Base-by-base conservation (phyloP, 2,329 filamentous ascomycete genomes). In the Dactylellina sp. region DNA sequence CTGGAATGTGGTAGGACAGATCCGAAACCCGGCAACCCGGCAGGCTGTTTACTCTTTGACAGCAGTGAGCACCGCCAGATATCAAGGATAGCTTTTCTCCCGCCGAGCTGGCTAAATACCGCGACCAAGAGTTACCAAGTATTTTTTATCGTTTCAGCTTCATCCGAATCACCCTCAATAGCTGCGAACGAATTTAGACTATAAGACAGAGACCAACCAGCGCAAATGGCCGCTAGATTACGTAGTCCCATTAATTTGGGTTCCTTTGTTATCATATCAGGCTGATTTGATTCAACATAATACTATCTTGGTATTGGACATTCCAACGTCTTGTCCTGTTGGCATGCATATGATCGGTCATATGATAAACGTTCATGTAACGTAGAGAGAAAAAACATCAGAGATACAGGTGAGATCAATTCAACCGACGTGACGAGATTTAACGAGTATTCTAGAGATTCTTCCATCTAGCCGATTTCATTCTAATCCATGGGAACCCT, bases 51-150 rank as follows among this genome's bases (percentile, higher is more conserved):
- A 9, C 37, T 44, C 18, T 28, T 18, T 7, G n/a, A 3, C n/a
- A 18, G 24, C 32, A n/a, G n/a, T n/a, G n/a, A 11, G n/a, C 24
- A 24, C 32, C 32, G 44, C 20, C 53, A 2, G 50, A 61, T 44
- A 65, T 55, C 47, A 24, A 35, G 42, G 53, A 53, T 37, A 37
- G 42, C 47, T 46, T 60, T 61, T 64, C 56, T 49, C n/a, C 50
- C 40, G 25, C 5, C 6, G 9, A 56, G 47, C 24, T 56, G 68
- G 60, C 68, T 72, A 72, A 64, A 72, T 72, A 47, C 60, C 40
- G 24, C 16, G 18, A n/a, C 60, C 53, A 40, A 39, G 46, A 60
- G 52, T 50, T 49, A 47, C 59, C 28, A 64, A 25, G 68, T 46
- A 47, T 62, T 56, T 47, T 61, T 35, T 42, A 14, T 57, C 2